Percentiles rank a stretch among this genome's conserved stretches.
Conservation (phyloP, 805 yeast species). For the Blastobotrys mokoenaii region DNA sequence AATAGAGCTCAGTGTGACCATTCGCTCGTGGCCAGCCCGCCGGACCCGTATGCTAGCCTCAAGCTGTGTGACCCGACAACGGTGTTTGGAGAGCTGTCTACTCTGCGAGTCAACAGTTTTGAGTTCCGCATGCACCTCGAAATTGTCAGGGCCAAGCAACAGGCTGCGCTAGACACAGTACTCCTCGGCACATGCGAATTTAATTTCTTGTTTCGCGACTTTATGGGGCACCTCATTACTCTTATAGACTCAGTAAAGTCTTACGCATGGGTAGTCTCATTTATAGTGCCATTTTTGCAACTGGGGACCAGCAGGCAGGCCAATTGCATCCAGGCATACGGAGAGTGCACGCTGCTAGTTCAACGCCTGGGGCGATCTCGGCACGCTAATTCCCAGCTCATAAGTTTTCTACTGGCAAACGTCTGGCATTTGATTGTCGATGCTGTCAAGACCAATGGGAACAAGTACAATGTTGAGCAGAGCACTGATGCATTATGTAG, state of each 20-base stretch:
- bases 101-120: slow-evolving; percentile 1
- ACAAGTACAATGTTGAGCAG: background rate
- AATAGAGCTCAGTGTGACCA: too few species aligned
- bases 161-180: slow-evolving; percentile 6
- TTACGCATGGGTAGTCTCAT: slow-evolving; percentile 10
- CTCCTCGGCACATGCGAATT: slow-evolving; percentile 7
- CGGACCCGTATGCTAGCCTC: slow-evolving; percentile 5
- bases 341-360: slow-evolving; percentile 9
- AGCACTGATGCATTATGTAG: slow-evolving; percentile 11
- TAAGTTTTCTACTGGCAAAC: slow-evolving; percentile 7
- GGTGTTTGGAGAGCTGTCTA: background rate
- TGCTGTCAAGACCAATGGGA: slow-evolving; percentile 15
- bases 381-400: slow-evolving; percentile 2
- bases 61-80: slow-evolving; percentile 5
- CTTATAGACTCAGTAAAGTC: slow-evolving; percentile 7
- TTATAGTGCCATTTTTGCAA: slow-evolving; percentile 12
- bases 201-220: slow-evolving; percentile 13
- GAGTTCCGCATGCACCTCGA: slow-evolving; percentile 10
- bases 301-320: background rate
- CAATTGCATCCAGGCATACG: slow-evolving; percentile 8
- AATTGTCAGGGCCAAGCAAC: slow-evolving; percentile 8
- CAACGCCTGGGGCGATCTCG: slow-evolving; percentile 5
- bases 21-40: background rate
- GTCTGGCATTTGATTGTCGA: slow-evolving; percentile 15
- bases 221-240: slow-evolving; percentile 12